Percentiles rank a stretch among this genome's conserved stretches.
phyloP scores from a whole-genome alignment of 345 rosid genomes.

The Eucalyptus pumila region DNA sequence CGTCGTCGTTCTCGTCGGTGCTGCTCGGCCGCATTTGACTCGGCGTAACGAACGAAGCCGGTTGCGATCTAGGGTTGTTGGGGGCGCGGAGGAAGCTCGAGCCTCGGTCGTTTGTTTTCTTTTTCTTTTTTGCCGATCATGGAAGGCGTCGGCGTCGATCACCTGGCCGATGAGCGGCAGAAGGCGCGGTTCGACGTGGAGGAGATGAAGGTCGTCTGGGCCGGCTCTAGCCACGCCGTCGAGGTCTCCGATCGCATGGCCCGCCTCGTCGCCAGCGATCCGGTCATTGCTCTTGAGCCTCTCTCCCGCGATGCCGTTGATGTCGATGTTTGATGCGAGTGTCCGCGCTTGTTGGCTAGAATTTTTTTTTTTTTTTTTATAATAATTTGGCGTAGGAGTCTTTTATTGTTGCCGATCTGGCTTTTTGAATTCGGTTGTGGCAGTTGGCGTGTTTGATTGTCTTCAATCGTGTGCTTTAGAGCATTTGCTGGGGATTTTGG shows the following conservation, averaged over 20 bases:
- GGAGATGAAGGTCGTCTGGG: constrained; percentile 95
- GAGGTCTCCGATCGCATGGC: constrained; percentile 79
- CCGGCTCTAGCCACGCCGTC: constrained; percentile 71
- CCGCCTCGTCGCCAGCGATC: constrained; percentile 91
- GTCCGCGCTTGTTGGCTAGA: no score
- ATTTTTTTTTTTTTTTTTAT: no score
- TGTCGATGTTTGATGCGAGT: no score
- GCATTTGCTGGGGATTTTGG: neutral
- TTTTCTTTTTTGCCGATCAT: neutral
- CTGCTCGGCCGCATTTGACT: neutral
- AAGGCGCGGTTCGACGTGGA: constrained; percentile 77
- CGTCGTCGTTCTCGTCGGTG: neutral
- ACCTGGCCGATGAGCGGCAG: constrained; percentile 62
- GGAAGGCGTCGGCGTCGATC: constrained; percentile 23
- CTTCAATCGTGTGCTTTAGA: neutral
- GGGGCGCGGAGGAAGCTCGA: neutral
- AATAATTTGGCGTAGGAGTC: no score
- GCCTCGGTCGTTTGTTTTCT: neutral
- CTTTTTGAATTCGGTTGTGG: neutral
- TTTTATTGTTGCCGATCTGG: no score
- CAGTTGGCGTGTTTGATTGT: neutral
- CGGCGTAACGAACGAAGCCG: neutral
- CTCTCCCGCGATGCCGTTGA: no score
- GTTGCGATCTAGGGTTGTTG: neutral
- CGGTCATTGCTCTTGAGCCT: constrained; percentile 23